These are phyloP conservation scores for Tolypocladium pustulatum DNA, from an alignment of 2,329 filamentous ascomycete species.

Conservation along the genomic window DNA sequence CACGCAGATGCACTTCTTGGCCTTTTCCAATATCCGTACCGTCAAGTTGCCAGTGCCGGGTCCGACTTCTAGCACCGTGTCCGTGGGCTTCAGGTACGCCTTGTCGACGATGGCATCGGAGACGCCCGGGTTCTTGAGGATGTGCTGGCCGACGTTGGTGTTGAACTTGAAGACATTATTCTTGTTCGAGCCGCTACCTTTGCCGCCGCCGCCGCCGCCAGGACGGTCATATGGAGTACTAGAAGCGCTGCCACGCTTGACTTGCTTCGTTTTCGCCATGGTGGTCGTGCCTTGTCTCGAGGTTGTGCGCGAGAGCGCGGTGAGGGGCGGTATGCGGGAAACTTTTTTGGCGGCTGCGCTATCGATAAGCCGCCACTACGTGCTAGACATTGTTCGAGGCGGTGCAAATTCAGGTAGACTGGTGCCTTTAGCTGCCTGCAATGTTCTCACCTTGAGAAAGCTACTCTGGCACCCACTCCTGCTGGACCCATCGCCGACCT, in stretches of 20 bases:
- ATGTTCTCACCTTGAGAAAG: not conserved
- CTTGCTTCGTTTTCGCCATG: slow-evolving; percentile 44
- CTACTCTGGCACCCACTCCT: slow-evolving; percentile 1
- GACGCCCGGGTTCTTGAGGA: slow-evolving; percentile 85
- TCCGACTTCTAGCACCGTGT: slow-evolving; percentile 83
- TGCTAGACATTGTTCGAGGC: not conserved
- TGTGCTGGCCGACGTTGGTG: slow-evolving; percentile 76
- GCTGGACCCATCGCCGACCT: not conserved
- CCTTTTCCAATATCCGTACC: slow-evolving; percentile 77
- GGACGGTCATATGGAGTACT: slow-evolving; percentile 32
- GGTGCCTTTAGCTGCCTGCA: rapidly evolving
- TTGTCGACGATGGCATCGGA: slow-evolving; percentile 63
- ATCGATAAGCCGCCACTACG: slow-evolving; percentile 11
- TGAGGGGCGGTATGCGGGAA: slow-evolving; percentile 7
- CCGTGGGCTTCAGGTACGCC: slow-evolving; percentile 80
- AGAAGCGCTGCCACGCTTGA: slow-evolving; percentile 40
- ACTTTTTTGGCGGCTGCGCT: slow-evolving; percentile 7
- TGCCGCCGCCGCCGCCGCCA: slow-evolving; percentile 8
- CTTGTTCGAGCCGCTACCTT: slow-evolving; percentile 19
- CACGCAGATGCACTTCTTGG: slow-evolving; percentile 71
- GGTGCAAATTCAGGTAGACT: not conserved
- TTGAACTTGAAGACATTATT: slow-evolving; percentile 98
- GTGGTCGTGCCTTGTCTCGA: not conserved
- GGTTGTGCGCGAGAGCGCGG: slow-evolving; percentile 2
- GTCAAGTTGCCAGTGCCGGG: slow-evolving; percentile 86